Percentiles rank a stretch among this genome's conserved stretches.
phyloP scores from a whole-genome alignment of 805 yeast species.

The Metschnikowia gruessii region DNA sequence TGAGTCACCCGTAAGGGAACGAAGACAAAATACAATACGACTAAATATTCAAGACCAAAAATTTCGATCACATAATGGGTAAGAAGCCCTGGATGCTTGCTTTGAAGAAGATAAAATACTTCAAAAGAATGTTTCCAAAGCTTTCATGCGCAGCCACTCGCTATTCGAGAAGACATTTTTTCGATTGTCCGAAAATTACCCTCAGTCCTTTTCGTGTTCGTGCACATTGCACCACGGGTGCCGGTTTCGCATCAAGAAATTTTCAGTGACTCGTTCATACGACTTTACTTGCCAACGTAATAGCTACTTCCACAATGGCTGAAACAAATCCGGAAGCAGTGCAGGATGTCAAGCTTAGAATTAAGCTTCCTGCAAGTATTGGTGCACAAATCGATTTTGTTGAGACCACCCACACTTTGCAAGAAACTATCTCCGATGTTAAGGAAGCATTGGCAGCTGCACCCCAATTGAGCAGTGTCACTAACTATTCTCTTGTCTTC shows the following conservation, averaged over 20 bases:
- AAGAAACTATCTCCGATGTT: conserved; percentile 55
- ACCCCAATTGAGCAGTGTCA: conserved; percentile 55
- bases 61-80: too few relatives aligned
- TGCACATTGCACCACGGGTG: conserved; percentile 4
- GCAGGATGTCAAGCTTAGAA: conserved; percentile 23
- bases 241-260: conserved; percentile 12
- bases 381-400: conserved; percentile 21
- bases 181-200: background rate
- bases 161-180: too few relatives aligned
- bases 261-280: conserved; percentile 4
- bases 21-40: background rate
- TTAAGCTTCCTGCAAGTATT: conserved; percentile 21
- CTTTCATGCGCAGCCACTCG: background rate
- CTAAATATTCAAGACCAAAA: too few relatives aligned
- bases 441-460: conserved; percentile 55
- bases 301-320: conserved; percentile 14
- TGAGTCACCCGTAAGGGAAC: background rate
- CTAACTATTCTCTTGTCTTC: conserved; percentile 52
- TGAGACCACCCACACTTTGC: conserved; percentile 31
- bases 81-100: too few relatives aligned
- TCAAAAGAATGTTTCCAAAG: background rate
- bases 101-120: too few relatives aligned
- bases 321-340: conserved; percentile 18
- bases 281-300: background rate
- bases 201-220: background rate